A percentile compares a stretch with the other conserved stretches of the same genome.
phyloP scores from a whole-genome alignment of 176 grass and related monocot species.

The Cenchrus fungigraminus region DNA sequence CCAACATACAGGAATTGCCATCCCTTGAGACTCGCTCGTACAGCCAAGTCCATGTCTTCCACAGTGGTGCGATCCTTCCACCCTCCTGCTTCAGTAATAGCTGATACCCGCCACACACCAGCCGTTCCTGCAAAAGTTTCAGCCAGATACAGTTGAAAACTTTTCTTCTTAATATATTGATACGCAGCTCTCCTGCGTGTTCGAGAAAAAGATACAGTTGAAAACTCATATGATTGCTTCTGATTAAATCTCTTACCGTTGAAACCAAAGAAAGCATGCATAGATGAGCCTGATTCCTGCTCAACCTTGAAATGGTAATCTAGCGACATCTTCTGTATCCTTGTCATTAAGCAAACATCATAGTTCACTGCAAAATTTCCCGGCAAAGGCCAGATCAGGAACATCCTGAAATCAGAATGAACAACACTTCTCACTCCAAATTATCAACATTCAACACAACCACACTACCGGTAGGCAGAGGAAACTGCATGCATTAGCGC shows the following conservation, averaged over 20 bases:
- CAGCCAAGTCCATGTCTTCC: constrained; percentile 85
- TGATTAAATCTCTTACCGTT: constrained; percentile 57
- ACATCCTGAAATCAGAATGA: constrained; percentile 48
- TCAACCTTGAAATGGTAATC: constrained; percentile 85
- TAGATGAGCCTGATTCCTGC: constrained; percentile 75
- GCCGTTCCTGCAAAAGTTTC: constrained; percentile 57
- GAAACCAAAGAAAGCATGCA: constrained; percentile 74
- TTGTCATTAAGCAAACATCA: constrained; percentile 67
- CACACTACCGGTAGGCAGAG: background rate
- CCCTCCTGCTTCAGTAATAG: constrained; percentile 70
- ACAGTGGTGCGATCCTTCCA: constrained; percentile 83
- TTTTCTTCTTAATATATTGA: background rate
- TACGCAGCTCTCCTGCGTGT: too few species aligned
- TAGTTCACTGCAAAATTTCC: constrained; percentile 70
- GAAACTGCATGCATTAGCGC: background rate
- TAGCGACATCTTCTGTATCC: constrained; percentile 80
- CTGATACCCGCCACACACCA: constrained; percentile 63
- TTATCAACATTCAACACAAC: constrained; percentile 20
- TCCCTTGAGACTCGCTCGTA: constrained; percentile 67
- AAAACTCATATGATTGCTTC: background rate
- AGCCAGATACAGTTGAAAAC: background rate
- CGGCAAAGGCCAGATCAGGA: constrained; percentile 52
- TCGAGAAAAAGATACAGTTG: background rate
- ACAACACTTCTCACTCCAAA: constrained; percentile 37
- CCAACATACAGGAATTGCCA: constrained; percentile 80